Evolutionary conservation across 2,329 filamentous ascomycete genomes (phyloP).

Genomic region (Aspergillus candidus): DNA sequence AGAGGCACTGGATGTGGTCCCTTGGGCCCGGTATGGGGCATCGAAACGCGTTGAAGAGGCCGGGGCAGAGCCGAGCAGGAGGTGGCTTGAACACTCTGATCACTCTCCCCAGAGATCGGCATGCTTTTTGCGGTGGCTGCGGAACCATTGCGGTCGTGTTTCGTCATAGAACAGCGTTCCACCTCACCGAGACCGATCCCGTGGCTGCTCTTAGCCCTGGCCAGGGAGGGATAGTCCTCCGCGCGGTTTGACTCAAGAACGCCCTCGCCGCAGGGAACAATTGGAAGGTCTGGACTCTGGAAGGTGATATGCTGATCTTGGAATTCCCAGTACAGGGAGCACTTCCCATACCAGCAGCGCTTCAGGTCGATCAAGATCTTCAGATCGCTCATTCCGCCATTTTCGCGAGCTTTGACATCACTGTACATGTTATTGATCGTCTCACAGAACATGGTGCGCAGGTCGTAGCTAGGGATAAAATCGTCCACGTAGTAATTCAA

Average conservation of each 20-base stretch:
- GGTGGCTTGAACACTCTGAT: conserved; percentile 50
- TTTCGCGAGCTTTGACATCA: conserved; percentile 46
- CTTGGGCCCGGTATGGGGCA: conserved; percentile 26
- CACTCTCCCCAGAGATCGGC: conserved; percentile 36
- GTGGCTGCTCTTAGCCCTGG: conserved; percentile 12
- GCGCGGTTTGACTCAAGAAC: conserved; percentile 27
- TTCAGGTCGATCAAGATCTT: conserved; percentile 93
- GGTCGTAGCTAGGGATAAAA: conserved; percentile 68
- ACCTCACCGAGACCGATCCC: background rate
- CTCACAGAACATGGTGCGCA: conserved; percentile 73
- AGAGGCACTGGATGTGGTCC: conserved; percentile 40
- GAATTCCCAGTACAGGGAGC: conserved; percentile 80
- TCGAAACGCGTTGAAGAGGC: conserved; percentile 34
- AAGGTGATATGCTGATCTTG: conserved; percentile 56
- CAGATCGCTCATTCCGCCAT: conserved; percentile 57
- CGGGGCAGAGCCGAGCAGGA: conserved; percentile 56
- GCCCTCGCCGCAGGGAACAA: conserved; percentile 63
- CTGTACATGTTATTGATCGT: conserved; percentile 63
- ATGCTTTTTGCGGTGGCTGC: conserved; percentile 30
- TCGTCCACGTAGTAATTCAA: conserved; percentile 97
- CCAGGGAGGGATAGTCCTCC: conserved; percentile 14
- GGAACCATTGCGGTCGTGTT: conserved; percentile 33
- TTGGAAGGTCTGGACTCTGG: conserved; percentile 58
- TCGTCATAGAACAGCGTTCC: conserved; percentile 11
- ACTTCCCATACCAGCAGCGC: conserved; percentile 93